A percentile compares a stretch with the other conserved stretches of the same genome.
Conservation (phyloP, 768 basidiomycete species). For the Postia placenta region DNA sequence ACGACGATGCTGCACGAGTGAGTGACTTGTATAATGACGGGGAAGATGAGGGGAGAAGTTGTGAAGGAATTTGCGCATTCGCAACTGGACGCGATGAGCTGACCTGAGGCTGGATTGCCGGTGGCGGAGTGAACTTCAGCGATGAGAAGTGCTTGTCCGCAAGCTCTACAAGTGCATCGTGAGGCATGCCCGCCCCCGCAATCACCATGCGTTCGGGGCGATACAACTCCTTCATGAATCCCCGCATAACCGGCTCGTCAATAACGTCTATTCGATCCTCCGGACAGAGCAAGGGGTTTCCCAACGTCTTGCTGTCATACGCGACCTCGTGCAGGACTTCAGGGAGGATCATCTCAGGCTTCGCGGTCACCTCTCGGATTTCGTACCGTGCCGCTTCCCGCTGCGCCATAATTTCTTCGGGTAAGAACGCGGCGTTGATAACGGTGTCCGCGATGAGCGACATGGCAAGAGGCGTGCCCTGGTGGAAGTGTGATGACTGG, state of each 20-base stretch:
- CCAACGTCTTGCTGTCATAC: slow-evolving; percentile 69
- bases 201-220: slow-evolving; percentile 92
- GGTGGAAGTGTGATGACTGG: slow-evolving; percentile 90
- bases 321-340: slow-evolving; percentile 87
- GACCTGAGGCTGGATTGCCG: slow-evolving; percentile 18
- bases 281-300: slow-evolving; percentile 88
- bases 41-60: slow-evolving; percentile 49
- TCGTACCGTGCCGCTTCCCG: slow-evolving; percentile 88
- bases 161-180: slow-evolving; percentile 83
- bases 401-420: slow-evolving; percentile 78
- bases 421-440: slow-evolving; percentile 65
- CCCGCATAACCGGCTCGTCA: slow-evolving; percentile 51
- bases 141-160: slow-evolving; percentile 80
- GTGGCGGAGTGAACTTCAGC: slow-evolving; percentile 33
- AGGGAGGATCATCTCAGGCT: slow-evolving; percentile 91
- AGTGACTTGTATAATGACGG: slow-evolving; percentile 59
- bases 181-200: slow-evolving; percentile 89
- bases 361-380: slow-evolving; percentile 76
- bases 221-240: slow-evolving; percentile 78
- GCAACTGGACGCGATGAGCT: slow-evolving; percentile 18
- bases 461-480: slow-evolving; percentile 74
- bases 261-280: slow-evolving; percentile 73
- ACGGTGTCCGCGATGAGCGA: slow-evolving; percentile 91
- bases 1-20: slow-evolving; percentile 72
- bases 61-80: slow-evolving; percentile 37